Evolutionary conservation across 2,329 filamentous ascomycete genomes (phyloP), one percentile per base, ranked within the genome.

Genomic region (Cordyceps fumosorosea): DNA sequence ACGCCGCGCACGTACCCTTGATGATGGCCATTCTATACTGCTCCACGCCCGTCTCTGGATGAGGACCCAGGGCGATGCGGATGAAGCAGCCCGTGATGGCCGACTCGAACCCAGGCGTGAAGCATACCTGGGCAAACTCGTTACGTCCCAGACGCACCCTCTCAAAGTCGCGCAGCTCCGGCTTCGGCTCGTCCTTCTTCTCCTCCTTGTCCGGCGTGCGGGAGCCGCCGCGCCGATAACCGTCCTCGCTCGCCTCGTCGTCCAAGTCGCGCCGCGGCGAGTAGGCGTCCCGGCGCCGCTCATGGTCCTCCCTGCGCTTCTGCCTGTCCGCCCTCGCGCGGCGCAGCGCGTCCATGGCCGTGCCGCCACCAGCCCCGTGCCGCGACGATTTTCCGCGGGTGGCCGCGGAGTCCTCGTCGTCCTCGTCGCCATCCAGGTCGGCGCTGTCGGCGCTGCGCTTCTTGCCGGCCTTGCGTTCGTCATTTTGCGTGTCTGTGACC

Each of bases 71-170:
- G 65, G 88, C 90, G 66, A 98, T 86, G 57, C 95, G 90, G 44
- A 89, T 88, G 72, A 89, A 99, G 74, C 92, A 96, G 57, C 91
- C 91, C 18, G 81, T 85, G 69, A 97, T 89, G 34, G 89, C 83
- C 10, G 89, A 79, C 62, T 96, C 90, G 67, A 99, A 97, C 4
- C 88, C 88, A 12, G 95, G 95, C 68, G 93, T 93, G 78, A 96
- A 96, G 80, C 92, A 97, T 61, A 96, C 89, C 70, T 93, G 87
- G 7, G 89, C 89, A 73, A 99, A 96, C 70, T 92, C 90, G 67
- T 85, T 89, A 65, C 95, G 86, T 56, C 93, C 91, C 63, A 99
- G 84, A 62, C 91, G 86, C 59, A 93, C 85, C 56, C 90, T 86
- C 71, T 98, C 89, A 66, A 93, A 86, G 73, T 98, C 91, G n/a